phyloP scores from a whole-genome alignment of 345 rosid species.

The Syzygium oleosum region DNA sequence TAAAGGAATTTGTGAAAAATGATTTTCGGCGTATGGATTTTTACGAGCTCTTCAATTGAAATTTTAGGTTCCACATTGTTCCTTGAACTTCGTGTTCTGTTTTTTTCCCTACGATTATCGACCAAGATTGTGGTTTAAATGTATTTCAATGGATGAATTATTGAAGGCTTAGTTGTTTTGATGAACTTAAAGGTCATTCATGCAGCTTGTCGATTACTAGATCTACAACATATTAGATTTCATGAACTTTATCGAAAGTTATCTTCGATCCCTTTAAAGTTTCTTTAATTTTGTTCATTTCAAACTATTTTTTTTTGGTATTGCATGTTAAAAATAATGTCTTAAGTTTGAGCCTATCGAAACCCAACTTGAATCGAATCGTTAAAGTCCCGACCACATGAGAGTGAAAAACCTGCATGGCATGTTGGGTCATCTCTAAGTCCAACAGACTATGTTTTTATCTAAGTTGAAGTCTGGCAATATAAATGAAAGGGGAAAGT shows the following conservation, averaged over 20 bases:
- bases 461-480: too few species aligned
- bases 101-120: too few species aligned
- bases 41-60: neutral
- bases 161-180: neutral
- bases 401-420: too few species aligned
- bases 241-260: neutral
- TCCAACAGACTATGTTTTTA: too few species aligned
- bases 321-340: neutral
- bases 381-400: too few species aligned
- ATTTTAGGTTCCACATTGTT: neutral
- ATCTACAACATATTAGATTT: neutral
- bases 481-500: too few species aligned
- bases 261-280: neutral
- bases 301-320: neutral
- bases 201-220: neutral
- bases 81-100: too few species aligned
- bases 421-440: too few species aligned
- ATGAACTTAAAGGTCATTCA: neutral
- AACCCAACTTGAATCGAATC: neutral
- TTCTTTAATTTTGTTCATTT: neutral
- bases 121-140: too few species aligned
- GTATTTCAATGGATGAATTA: neutral
- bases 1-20: neutral
- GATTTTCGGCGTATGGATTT: neutral
- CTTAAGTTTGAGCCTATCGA: neutral